Conservation (phyloP, 805 yeast species). For the Schwanniomyces yamadae region DNA sequence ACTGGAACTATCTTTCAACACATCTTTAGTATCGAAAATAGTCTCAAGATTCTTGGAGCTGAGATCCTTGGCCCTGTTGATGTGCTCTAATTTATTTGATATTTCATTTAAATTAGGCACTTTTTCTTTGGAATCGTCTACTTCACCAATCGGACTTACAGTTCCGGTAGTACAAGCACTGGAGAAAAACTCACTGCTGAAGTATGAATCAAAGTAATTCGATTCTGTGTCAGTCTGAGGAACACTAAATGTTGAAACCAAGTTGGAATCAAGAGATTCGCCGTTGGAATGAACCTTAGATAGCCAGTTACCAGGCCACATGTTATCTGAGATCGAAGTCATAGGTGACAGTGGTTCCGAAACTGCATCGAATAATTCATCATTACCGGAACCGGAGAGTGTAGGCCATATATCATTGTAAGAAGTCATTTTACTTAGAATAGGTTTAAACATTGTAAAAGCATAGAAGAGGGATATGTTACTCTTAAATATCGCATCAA, state of each 20-base stretch:
- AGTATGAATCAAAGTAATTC: slow-evolving; percentile 2
- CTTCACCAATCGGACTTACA: neutral
- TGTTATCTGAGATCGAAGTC: too few species aligned
- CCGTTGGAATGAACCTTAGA: neutral
- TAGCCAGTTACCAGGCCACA: neutral
- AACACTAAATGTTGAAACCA: neutral
- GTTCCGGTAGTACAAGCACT: slow-evolving; percentile 12
- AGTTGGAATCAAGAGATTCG: neutral
- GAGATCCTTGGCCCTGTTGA: slow-evolving; percentile 12
- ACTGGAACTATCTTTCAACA: slow-evolving; percentile 17
- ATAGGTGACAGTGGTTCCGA: slow-evolving; percentile 12
- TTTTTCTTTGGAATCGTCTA: slow-evolving; percentile 3
- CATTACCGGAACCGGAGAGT: neutral
- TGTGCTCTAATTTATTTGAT: slow-evolving; percentile 10
- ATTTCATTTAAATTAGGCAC: slow-evolving; percentile 11
- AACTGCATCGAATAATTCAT: neutral
- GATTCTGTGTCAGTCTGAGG: neutral
- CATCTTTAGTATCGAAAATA: slow-evolving; percentile 29
- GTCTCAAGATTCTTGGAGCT: slow-evolving; percentile 25
- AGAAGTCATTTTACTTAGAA: neutral
- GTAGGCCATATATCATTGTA: neutral
- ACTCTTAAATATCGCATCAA: slow-evolving; percentile 1
- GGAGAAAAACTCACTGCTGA: slow-evolving; percentile 10
- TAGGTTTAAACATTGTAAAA: neutral
- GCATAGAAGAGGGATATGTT: neutral